These are phyloP conservation scores for Globisporangium parvum DNA, from an alignment of 352 stramenopile genomes.

Conservation along the genomic window DNA sequence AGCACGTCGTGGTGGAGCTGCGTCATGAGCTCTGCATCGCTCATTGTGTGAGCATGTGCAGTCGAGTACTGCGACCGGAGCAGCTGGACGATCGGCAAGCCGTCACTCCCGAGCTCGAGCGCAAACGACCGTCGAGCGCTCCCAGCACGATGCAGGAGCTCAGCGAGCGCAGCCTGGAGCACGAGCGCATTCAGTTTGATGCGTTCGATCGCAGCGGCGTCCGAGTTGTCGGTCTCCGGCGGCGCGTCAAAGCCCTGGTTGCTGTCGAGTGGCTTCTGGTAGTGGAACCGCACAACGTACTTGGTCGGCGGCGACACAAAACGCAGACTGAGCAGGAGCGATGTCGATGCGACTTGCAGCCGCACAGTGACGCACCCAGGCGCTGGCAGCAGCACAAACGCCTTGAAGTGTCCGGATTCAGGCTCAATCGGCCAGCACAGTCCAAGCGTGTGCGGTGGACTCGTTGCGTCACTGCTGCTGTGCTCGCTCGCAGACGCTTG, in stretches of 20 bases:
- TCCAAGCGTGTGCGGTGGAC: not conserved
- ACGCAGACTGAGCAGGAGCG: conserved; percentile 27
- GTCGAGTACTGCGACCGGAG: conserved; percentile 48
- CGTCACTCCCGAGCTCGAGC: conserved; percentile 44
- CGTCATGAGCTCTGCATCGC: conserved; percentile 47
- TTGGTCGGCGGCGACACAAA: conserved; percentile 23
- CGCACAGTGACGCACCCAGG: conserved; percentile 30
- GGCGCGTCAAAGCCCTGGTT: conserved; percentile 55
- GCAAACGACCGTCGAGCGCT: conserved; percentile 38
- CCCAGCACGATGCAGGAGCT: conserved; percentile 41
- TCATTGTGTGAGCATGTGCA: conserved; percentile 25
- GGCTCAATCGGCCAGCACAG: conserved; percentile 44
- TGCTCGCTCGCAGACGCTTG: conserved; percentile 2
- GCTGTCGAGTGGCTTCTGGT: conserved; percentile 47
- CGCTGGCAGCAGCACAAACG: conserved; percentile 46
- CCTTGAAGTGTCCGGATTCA: conserved; percentile 45
- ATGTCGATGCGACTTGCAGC: conserved; percentile 12
- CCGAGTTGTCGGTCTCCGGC: conserved; percentile 40
- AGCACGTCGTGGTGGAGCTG: conserved; percentile 44
- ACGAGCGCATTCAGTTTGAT: conserved; percentile 52
- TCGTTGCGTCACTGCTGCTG: not conserved
- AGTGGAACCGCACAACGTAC: conserved; percentile 59
- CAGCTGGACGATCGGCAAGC: conserved; percentile 41
- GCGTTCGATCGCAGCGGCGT: conserved; percentile 37
- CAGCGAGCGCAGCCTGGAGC: conserved; percentile 50